These are phyloP conservation scores for Corrigiola litoralis DNA, from an alignment of 179 eudicot species.

Conservation along the genomic window DNA sequence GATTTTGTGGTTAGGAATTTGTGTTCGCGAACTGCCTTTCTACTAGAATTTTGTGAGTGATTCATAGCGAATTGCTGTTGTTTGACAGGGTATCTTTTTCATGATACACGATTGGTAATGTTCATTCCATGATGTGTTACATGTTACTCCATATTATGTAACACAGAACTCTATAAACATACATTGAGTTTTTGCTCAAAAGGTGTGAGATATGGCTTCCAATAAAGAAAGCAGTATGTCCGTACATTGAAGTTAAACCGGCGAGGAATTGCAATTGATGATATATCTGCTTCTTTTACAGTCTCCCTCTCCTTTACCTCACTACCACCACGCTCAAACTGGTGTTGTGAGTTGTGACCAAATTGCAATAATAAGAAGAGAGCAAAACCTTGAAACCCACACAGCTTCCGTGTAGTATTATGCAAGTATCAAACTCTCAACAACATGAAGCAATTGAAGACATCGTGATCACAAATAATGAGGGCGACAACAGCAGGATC, in stretches of 20 bases:
- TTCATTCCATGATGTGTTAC: too few species aligned
- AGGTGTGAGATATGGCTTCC: constrained; percentile 96
- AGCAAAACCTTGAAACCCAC: constrained; percentile 8
- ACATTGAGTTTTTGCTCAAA: background rate
- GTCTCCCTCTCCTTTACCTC: constrained; percentile 25
- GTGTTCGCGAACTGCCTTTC: too few species aligned
- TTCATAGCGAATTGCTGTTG: too few species aligned
- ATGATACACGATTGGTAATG: too few species aligned
- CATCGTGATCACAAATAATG: too few species aligned
- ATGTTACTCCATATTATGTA: background rate
- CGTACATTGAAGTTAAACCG: constrained; percentile 73
- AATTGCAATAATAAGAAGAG: background rate
- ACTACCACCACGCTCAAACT: constrained; percentile 1
- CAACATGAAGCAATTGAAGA: too few species aligned
- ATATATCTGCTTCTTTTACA: constrained; percentile 81
- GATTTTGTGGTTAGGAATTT: too few species aligned
- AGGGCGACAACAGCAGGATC: too few species aligned
- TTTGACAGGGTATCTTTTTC: too few species aligned
- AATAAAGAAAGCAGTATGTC: constrained; percentile 77
- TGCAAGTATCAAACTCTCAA: too few species aligned
- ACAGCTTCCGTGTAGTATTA: background rate
- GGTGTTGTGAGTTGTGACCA: constrained; percentile 13
- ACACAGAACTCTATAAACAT: background rate
- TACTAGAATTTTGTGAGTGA: too few species aligned
- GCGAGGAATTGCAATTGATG: constrained; percentile 68